phyloP scores from a whole-genome alignment of 495 filamentous ascomycete genomes.

The Aspergillus sparsus region DNA sequence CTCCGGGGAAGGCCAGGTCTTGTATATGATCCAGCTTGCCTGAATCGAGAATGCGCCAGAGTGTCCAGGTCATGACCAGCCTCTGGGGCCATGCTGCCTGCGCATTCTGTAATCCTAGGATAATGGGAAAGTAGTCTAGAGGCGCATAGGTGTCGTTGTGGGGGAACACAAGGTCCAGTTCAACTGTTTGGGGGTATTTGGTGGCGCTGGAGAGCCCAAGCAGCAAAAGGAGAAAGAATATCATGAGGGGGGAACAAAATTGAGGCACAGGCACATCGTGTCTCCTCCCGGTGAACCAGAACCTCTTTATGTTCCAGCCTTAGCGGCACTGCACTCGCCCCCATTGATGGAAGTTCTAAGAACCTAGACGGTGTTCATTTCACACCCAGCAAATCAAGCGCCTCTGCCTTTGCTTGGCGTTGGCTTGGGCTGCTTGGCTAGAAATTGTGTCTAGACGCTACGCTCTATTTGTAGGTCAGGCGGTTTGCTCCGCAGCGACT shows the following conservation, averaged over 20 bases:
- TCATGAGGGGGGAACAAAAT: not conserved
- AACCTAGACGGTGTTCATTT: not conserved
- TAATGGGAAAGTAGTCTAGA: constrained; percentile 3
- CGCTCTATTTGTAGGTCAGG: not conserved
- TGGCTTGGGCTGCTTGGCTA: not conserved
- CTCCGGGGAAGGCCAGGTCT: not conserved
- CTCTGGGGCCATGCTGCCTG: constrained; percentile 1
- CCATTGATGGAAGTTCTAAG: not conserved
- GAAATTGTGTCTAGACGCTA: not conserved
- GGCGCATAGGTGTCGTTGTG: constrained; percentile 7
- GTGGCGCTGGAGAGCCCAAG: constrained; percentile 1
- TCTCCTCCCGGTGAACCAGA: not conserved
- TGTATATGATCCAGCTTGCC: constrained; percentile 5
- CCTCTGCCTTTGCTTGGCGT: not conserved
- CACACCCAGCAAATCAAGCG: not conserved
- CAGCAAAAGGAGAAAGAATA: constrained; percentile 2
- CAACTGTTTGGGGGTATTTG: constrained; percentile 4
- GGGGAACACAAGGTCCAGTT: constrained; percentile 10
- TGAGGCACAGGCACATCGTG: not conserved
- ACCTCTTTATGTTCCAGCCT: not conserved
- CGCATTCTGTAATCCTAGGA: not conserved
- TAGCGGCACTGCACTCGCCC: not conserved
- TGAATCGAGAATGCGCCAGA: constrained; percentile 2
- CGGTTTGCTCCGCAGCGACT: not conserved
- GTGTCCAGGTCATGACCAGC: not conserved